phyloP scores from a whole-genome alignment of 2,329 filamentous ascomycete genomes.

The Cryphonectria naterciae region DNA sequence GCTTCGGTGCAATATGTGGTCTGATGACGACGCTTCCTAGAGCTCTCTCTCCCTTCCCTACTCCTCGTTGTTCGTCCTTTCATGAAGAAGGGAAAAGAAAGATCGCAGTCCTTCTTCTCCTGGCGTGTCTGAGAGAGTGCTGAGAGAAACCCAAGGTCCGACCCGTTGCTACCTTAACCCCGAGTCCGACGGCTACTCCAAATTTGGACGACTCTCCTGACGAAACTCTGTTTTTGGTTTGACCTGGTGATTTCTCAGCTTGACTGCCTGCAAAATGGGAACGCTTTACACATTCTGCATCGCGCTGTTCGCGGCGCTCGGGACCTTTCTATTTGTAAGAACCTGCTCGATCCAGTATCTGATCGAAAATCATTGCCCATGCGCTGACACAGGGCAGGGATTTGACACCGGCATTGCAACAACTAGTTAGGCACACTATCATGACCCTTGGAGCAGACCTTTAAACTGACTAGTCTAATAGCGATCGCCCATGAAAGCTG shows the following conservation, averaged over 20 bases:
- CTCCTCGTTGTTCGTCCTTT: neutral
- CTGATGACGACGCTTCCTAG: neutral
- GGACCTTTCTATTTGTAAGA: conserved; percentile 61
- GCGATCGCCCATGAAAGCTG: conserved; percentile 64
- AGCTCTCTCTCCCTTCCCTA: neutral
- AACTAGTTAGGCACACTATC: conserved; percentile 48
- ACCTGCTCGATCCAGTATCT: neutral
- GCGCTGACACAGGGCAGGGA: conserved; percentile 42
- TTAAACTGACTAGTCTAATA: conserved; percentile 32
- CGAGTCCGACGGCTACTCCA: neutral
- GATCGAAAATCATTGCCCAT: neutral
- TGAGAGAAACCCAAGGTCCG: neutral
- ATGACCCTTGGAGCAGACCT: neutral
- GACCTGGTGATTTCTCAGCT: no score
- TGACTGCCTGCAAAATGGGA: conserved; percentile 13
- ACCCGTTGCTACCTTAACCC: neutral
- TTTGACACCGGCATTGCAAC: conserved; percentile 65
- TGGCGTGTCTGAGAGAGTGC: neutral
- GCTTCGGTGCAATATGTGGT: neutral
- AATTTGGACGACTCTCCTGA: neutral
- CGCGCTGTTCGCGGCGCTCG: conserved; percentile 60
- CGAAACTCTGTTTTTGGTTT: neutral
- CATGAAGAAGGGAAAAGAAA: neutral
- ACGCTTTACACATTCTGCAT: conserved; percentile 51
- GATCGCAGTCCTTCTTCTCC: neutral